A percentile compares a stretch with the other conserved stretches of the same genome.
phyloP scores from a whole-genome alignment of 2,329 filamentous ascomycete species.

The Blastomyces gilchristii region DNA sequence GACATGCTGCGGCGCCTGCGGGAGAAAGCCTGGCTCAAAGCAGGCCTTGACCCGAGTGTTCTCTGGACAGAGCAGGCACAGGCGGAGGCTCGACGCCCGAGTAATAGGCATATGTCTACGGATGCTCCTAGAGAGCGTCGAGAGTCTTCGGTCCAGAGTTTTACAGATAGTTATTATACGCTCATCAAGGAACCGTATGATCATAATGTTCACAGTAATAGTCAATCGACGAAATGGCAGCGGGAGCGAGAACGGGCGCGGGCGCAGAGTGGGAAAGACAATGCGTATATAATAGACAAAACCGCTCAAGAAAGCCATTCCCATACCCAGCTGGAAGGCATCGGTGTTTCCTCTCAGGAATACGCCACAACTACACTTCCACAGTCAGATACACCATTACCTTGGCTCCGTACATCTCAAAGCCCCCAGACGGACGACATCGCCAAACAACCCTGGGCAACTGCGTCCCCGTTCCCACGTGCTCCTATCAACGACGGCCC shows the following conservation, averaged over 20 bases:
- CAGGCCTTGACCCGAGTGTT: constrained; percentile 37
- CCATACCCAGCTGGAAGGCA: not conserved
- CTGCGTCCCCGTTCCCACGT: not conserved
- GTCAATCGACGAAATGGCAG: not conserved
- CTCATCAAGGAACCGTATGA: constrained; percentile 15
- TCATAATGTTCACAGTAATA: not conserved
- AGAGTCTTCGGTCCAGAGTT: constrained; percentile 10
- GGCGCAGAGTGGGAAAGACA: not conserved
- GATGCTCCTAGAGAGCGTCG: constrained; percentile 10
- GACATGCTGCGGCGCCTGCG: constrained; percentile 40
- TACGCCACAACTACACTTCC: not conserved
- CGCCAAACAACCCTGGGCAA: not conserved
- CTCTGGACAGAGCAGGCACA: constrained; percentile 41
- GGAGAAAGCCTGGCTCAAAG: constrained; percentile 40
- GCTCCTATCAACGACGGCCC: not conserved
- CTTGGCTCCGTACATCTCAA: not conserved
- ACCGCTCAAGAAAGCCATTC: not conserved
- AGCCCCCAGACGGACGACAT: not conserved
- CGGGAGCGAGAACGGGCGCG: constrained; percentile 1
- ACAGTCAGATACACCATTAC: not conserved
- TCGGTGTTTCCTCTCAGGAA: not conserved
- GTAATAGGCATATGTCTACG: not conserved
- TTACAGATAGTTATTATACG: constrained; percentile 15
- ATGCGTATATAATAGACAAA: not conserved
- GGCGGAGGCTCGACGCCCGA: constrained; percentile 22